Evolutionary conservation across 108 stramenopile species (phyloP).

Genomic region (Stephanodiscus minutulus): DNA sequence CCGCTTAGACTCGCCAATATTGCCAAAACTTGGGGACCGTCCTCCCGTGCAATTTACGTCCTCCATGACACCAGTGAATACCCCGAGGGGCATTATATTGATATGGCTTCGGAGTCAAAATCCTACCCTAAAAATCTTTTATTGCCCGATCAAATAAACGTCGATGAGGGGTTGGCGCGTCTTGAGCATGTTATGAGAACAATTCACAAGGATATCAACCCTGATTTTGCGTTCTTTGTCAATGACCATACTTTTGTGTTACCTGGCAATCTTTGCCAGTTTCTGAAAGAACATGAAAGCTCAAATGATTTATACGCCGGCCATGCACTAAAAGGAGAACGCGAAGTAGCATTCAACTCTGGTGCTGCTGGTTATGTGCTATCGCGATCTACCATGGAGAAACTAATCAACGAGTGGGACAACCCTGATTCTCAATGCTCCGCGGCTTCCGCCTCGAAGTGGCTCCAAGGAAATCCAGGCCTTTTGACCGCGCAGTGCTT

Average conservation of each 20-base stretch:
- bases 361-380: slow-evolving; percentile 88
- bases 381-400: slow-evolving; percentile 72
- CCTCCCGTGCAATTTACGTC: slow-evolving; percentile 73
- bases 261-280: slow-evolving; percentile 78
- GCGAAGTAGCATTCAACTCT: slow-evolving; percentile 75
- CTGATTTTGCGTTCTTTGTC: slow-evolving; percentile 89
- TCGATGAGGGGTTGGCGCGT: slow-evolving; percentile 71
- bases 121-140: slow-evolving; percentile 72
- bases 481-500: slow-evolving; percentile 75
- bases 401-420: slow-evolving; percentile 70
- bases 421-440: slow-evolving; percentile 56
- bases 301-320: slow-evolving; percentile 77
- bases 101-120: slow-evolving; percentile 1
- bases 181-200: slow-evolving; percentile 72
- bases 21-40: slow-evolving; percentile 81
- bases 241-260: slow-evolving; percentile 93
- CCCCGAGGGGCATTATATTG: slow-evolving; percentile 49
- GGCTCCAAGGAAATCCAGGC: slow-evolving; percentile 85
- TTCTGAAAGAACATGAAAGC: slow-evolving; percentile 58
- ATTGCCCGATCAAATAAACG: slow-evolving; percentile 62
- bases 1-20: slow-evolving; percentile 66
- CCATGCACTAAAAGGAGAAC: slow-evolving; percentile 69
- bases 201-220: slow-evolving; percentile 63
- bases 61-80: slow-evolving; percentile 68
- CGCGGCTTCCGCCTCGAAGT: slow-evolving; percentile 52